These are phyloP conservation scores for Dendrobium officinale DNA, from an alignment of 106 monocot species.

Conservation along the genomic window DNA sequence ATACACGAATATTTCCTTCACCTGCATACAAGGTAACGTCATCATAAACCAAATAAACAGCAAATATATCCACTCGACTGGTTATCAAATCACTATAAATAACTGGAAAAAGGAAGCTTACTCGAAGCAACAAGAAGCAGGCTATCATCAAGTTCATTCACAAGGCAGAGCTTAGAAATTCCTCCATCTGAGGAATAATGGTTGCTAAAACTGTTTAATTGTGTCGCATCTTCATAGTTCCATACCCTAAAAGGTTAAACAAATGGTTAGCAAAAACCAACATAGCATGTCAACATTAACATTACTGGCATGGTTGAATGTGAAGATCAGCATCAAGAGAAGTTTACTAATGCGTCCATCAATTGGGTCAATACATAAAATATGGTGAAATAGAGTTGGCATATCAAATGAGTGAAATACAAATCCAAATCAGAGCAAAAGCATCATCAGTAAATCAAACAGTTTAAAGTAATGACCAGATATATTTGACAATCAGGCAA, in stretches of 20 bases:
- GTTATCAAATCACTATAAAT: background rate
- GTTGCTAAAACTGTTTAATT: constrained; percentile 75
- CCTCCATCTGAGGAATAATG: constrained; percentile 75
- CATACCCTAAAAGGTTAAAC: constrained; percentile 47
- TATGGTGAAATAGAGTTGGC: no score
- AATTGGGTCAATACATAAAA: no score
- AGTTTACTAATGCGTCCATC: no score
- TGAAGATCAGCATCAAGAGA: no score
- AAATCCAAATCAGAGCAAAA: no score
- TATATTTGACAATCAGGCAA: no score
- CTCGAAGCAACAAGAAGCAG: constrained; percentile 89
- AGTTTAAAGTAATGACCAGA: no score
- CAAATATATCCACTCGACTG: background rate
- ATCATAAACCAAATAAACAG: background rate
- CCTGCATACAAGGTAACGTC: constrained; percentile 26
- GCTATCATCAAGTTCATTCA: constrained; percentile 94
- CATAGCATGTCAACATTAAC: no score
- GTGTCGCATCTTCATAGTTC: constrained; percentile 82
- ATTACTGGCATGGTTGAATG: no score
- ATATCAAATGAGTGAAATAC: no score
- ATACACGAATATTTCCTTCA: constrained; percentile 87
- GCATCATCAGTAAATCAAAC: no score
- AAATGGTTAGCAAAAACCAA: background rate
- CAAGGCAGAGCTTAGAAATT: constrained; percentile 82
- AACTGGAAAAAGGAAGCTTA: constrained; percentile 19